Base-by-base conservation (phyloP, 1,139 yeast species). In the Hyphopichia buzzinii region DNA sequence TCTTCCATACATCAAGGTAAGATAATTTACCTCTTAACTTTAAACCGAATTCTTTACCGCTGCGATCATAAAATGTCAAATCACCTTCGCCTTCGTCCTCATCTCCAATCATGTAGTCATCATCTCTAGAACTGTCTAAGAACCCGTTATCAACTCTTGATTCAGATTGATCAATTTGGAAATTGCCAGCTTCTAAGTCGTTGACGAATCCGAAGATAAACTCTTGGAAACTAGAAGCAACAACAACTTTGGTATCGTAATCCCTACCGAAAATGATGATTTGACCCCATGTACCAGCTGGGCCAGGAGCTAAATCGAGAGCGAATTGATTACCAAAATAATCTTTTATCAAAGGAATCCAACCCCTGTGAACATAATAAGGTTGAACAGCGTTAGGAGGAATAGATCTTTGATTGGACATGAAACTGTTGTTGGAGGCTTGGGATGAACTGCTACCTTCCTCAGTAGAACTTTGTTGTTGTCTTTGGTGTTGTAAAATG, bases 241-340 rank as follows among this genome's bases (percentile, higher is more conserved):
- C 59, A 22, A 79, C 84, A 42, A 74, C 62, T 49, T 79, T 79
- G 34, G 81, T 75, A 55, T 80, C 84, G 49, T 63, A 79, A 46
- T 80, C 85, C 48, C 84, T 72, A 13, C 86, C 86, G 53, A 74
- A 80, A 30, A 79, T 56, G 39, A 80, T 79, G 13, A 80, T 61
- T 55, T 80, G 86, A 17, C 86, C 85, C 73, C 79, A 70, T 43
- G 57, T 57, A 31, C 86, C 86, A 24, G 58, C 62, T 17, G 81
- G 76, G 3, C 83, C 84, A 0, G 86, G 85, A 2, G 79, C 72
- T 36, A 80, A 62, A 57, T 80, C 86, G 31, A 80, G 50, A 2
- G 83, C 86, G 40, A 80, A 62, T 55, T 78, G 77, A 50, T 80
- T 80, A 29, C 86, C 86, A 39, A 63, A 70, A 36, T 65, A 69